Evolutionary conservation across 31 red algal genomes (phyloP).

Genomic region (Porphyra umbilicalis): DNA sequence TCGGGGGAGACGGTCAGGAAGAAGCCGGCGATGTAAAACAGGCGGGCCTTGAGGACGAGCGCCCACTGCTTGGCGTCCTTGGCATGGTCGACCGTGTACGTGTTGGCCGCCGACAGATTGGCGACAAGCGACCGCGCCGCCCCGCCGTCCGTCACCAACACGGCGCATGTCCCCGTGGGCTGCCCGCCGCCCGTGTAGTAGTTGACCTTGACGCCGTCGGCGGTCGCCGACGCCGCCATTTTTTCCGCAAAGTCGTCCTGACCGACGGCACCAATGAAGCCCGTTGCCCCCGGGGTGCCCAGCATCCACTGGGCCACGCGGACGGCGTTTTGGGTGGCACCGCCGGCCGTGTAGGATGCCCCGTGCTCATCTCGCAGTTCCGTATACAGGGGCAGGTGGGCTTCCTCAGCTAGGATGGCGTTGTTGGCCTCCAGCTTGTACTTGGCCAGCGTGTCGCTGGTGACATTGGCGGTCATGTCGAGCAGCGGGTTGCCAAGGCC

Average conservation of each 20-base stretch:
- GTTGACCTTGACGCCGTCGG: conserved; percentile 82
- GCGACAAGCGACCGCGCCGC: conserved; percentile 83
- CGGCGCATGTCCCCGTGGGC: conserved; percentile 92
- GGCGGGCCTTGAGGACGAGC: conserved; percentile 58
- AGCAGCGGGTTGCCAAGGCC: conserved; percentile 95
- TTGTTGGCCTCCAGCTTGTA: conserved; percentile 92
- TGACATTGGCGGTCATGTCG: conserved; percentile 71
- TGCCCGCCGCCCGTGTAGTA: conserved; percentile 51
- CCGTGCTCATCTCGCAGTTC: conserved; percentile 36
- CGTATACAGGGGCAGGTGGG: conserved; percentile 73
- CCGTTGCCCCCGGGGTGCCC: conserved; percentile 39
- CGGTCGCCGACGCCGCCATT: conserved; percentile 58
- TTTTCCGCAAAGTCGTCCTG: conserved; percentile 79
- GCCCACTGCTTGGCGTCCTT: conserved; percentile 73
- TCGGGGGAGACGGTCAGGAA: conserved; percentile 90
- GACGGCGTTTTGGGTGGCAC: conserved; percentile 92
- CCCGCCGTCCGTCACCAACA: conserved; percentile 69
- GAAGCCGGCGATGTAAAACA: conserved; percentile 91
- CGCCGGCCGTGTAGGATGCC: conserved; percentile 75
- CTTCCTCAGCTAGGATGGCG: conserved; percentile 90
- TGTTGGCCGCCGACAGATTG: conserved; percentile 85
- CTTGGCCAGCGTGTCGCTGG: conserved; percentile 51
- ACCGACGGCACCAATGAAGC: conserved; percentile 90
- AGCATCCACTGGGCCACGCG: conserved; percentile 98
- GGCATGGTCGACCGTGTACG: conserved; percentile 69